Evolutionary conservation across 2,329 filamentous ascomycete species (phyloP), one percentile per base, ranked within the genome.

Genomic region (Xylariaceae sp.): DNA sequence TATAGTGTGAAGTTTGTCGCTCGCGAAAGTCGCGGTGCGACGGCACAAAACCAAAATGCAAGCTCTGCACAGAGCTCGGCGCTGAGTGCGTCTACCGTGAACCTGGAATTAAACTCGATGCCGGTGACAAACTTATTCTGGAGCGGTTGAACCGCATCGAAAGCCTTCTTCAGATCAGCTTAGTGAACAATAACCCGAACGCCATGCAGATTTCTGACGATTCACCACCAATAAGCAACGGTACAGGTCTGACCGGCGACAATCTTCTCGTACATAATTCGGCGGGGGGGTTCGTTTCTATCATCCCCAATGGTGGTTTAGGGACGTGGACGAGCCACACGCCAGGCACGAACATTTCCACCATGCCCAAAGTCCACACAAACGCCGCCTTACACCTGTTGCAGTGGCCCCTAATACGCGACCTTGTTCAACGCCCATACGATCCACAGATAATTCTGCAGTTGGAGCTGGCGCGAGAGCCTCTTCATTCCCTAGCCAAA

Each of bases 81-180:
- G 89, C 88, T 42, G 87, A 92, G 59, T 94, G 89, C 70, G 80
- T 92, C 60, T 94, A 94, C 70, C 82, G 89, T 59, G 89, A 94
- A 68, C 89, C 89, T 6, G 88, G 88, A 2, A 89, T 92, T 75
- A 94, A 94, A 72, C 80, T 94, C 9, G 89, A 94, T 68, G 88
- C 88, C 34, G 89, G 89, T 60, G 89, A 92, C 74, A 92, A 92
- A 72, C 76, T 94, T 53, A 94, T 94, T 57, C 74, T 94, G 36
- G 89, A 92, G 67, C 85, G 87, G 52, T 76, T 94, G 34, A 83
- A 80, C 63, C 84, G 87, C 49, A 92, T 94, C 64, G 89, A 94
- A 70, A 86, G 79, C 47, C 74, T 94, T 42, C 76, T 94, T n/a
- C 87, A 92, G 67, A 84, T 85, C 59, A 87, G 76, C 60, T 73